phyloP scores from a whole-genome alignment of 495 filamentous ascomycete species.

The Podospora tetraspora region DNA sequence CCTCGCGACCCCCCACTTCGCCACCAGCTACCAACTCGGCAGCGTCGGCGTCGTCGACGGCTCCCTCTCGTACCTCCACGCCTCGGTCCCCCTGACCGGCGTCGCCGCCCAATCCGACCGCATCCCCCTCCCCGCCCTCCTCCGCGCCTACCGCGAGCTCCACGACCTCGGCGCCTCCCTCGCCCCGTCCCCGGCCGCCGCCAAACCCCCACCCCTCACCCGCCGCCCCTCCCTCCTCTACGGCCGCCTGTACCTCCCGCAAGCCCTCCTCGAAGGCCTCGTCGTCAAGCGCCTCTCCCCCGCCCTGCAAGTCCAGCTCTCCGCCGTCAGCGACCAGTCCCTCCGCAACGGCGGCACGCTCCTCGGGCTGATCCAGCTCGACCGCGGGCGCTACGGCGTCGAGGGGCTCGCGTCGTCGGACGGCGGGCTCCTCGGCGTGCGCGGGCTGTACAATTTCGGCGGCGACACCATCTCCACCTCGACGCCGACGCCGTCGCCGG shows the following conservation, averaged over 20 bases:
- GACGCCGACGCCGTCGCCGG: conserved; percentile 20
- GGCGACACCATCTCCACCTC: conserved; percentile 53
- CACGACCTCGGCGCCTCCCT: conserved; percentile 32
- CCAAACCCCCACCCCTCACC: background rate
- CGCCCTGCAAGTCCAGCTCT: conserved; percentile 70
- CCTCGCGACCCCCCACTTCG: conserved; percentile 83
- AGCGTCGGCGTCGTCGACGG: conserved; percentile 83
- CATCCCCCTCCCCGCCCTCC: conserved; percentile 43
- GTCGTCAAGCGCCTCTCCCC: conserved; percentile 78
- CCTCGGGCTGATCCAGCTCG: conserved; percentile 78
- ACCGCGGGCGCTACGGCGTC: conserved; percentile 79
- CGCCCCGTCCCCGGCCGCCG: background rate
- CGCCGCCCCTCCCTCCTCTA: conserved; percentile 59
- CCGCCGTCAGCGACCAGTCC: conserved; percentile 71
- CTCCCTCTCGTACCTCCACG: conserved; percentile 86
- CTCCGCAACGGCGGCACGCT: conserved; percentile 69
- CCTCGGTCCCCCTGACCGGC: conserved; percentile 62
- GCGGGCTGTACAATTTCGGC: conserved; percentile 93
- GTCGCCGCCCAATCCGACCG: conserved; percentile 44
- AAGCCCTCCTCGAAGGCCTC: conserved; percentile 77
- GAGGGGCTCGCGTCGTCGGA: conserved; percentile 93
- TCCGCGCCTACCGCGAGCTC: conserved; percentile 41
- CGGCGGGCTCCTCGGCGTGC: conserved; percentile 77
- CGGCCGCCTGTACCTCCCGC: conserved; percentile 81
- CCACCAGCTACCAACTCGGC: conserved; percentile 82